Evolutionary conservation across 306 rosid species (phyloP).

Genomic region (Cotoneaster glaucophyllus): DNA sequence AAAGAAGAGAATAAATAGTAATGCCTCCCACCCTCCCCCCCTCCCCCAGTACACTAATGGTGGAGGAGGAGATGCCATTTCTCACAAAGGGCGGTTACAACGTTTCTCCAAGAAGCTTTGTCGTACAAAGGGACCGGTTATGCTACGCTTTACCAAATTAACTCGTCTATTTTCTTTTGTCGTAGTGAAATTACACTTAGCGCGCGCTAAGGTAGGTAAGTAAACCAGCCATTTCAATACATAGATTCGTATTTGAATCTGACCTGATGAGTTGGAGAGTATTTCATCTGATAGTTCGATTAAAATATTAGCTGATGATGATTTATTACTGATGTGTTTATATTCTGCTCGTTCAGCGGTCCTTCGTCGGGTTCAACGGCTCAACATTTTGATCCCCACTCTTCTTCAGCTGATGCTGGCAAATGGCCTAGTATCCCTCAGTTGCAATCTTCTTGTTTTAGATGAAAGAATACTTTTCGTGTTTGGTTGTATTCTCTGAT

Average conservation of each 20-base stretch:
- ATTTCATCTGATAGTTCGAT: background rate
- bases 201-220: background rate
- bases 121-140: background rate
- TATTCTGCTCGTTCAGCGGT: conserved; percentile 49
- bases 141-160: background rate
- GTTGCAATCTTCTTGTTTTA: conserved; percentile 9
- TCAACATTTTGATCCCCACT: conserved; percentile 60
- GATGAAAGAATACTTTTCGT: background rate
- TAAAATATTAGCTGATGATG: background rate
- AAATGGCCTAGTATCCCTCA: background rate
- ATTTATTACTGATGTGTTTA: conserved; percentile 1
- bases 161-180: background rate
- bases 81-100: background rate
- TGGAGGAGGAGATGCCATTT: background rate
- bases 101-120: background rate
- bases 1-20: background rate
- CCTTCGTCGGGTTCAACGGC: conserved; percentile 82
- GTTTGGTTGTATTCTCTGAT: background rate
- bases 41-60: background rate
- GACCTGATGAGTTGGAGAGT: background rate
- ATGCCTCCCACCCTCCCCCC: background rate
- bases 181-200: background rate
- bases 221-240: background rate
- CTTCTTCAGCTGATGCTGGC: conserved; percentile 1
- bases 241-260: background rate